These are phyloP conservation scores for Chaetomium cochliodes DNA, from an alignment of 495 filamentous ascomycete genomes.

Conservation along the genomic window DNA sequence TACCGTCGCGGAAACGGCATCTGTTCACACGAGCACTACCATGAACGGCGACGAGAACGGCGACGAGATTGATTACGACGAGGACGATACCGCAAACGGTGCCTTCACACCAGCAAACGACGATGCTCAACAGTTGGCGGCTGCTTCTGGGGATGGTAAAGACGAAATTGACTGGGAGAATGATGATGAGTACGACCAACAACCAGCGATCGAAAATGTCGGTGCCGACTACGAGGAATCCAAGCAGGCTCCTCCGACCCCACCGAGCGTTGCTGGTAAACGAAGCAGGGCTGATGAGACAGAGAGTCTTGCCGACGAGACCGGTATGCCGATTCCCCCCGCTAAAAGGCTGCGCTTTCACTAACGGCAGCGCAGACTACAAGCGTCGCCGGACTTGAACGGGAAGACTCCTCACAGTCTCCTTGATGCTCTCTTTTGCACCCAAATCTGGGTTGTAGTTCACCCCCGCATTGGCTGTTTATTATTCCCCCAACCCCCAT, in stretches of 20 bases:
- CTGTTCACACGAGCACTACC: slow-evolving; percentile 42
- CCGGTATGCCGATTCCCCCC: slow-evolving; percentile 38
- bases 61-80: slow-evolving; percentile 52
- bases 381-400: slow-evolving; percentile 53
- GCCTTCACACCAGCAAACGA: slow-evolving; percentile 15
- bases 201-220: slow-evolving; percentile 23
- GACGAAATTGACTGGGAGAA: slow-evolving; percentile 51
- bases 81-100: slow-evolving; percentile 34
- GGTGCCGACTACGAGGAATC: slow-evolving; percentile 33
- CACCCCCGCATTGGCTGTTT: slow-evolving; percentile 18
- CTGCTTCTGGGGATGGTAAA: slow-evolving; percentile 9
- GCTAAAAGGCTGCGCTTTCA: not conserved
- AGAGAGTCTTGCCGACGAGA: slow-evolving; percentile 37
- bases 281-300: slow-evolving; percentile 35
- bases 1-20: slow-evolving; percentile 17
- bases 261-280: slow-evolving; percentile 29
- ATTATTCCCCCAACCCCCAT: slow-evolving; percentile 26
- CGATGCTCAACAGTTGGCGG: slow-evolving; percentile 16
- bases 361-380: slow-evolving; percentile 42
- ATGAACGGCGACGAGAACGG: slow-evolving; percentile 49
- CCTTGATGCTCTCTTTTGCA: not conserved
- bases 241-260: slow-evolving; percentile 10
- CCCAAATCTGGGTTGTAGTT: slow-evolving; percentile 29
- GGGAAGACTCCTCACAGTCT: slow-evolving; percentile 19
- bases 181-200: slow-evolving; percentile 39